Conservation (phyloP, 768 basidiomycete species). For the Amanita inopinata region DNA sequence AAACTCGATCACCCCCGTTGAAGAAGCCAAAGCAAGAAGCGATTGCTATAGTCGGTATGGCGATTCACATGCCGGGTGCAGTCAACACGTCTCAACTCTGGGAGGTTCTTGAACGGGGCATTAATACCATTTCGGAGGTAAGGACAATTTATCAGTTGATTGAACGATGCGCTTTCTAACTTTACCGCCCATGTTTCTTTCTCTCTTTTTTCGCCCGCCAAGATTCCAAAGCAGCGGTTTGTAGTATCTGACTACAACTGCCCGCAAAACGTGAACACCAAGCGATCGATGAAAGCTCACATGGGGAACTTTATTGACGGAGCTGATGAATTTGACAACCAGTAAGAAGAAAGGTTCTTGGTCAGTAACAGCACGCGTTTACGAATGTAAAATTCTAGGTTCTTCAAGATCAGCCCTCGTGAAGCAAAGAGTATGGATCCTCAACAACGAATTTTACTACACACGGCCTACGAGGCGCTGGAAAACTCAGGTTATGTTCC, state of each 20-base stretch:
- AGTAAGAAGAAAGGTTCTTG: constrained; percentile 15
- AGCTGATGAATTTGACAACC: constrained; percentile 54
- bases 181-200: neutral
- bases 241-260: constrained; percentile 29
- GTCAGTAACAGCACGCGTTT: neutral
- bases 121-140: constrained; percentile 50
- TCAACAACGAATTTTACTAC: constrained; percentile 61
- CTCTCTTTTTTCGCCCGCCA: constrained; percentile 8
- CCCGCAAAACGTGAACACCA: constrained; percentile 15
- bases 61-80: constrained; percentile 50
- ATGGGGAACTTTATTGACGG: constrained; percentile 58
- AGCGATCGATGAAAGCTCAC: constrained; percentile 37
- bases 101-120: constrained; percentile 46
- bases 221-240: constrained; percentile 62
- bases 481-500: constrained; percentile 67
- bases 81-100: constrained; percentile 38
- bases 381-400: constrained; percentile 19
- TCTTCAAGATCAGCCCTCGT: constrained; percentile 66
- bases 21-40: constrained; percentile 30
- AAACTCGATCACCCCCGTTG: constrained; percentile 17
- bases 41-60: constrained; percentile 69
- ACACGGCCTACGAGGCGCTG: constrained; percentile 56
- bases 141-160: constrained; percentile 7
- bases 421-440: constrained; percentile 74
- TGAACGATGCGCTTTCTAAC: neutral